A percentile compares a stretch with the other conserved stretches of the same genome.
Evolutionary conservation across 2,329 filamentous ascomycete species (phyloP).

Genomic region (Periconia sp.): DNA sequence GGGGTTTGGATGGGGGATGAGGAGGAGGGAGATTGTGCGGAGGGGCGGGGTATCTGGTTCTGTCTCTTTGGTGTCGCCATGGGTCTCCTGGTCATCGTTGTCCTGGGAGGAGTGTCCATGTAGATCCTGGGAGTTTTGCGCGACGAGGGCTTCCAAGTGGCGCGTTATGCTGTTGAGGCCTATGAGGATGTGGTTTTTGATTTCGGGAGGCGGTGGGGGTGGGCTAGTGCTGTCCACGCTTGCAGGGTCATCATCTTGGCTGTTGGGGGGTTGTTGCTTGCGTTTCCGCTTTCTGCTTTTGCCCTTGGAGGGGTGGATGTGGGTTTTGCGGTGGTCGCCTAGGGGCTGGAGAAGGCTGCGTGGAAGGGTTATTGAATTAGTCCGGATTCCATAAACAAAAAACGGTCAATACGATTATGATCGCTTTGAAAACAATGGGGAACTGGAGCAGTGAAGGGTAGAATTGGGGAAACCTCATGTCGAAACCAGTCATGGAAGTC

Average conservation of each 20-base stretch:
- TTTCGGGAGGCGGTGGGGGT: slow-evolving; percentile 48
- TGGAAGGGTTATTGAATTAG: slow-evolving; percentile 7
- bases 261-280: slow-evolving; percentile 20
- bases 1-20: slow-evolving; percentile 38
- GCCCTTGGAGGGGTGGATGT: slow-evolving; percentile 62
- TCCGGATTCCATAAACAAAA: no score
- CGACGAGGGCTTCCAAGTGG: slow-evolving; percentile 53
- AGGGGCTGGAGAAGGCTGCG: slow-evolving; percentile 64
- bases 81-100: neutral
- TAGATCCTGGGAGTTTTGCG: slow-evolving; percentile 16
- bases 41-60: neutral
- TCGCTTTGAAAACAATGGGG: neutral
- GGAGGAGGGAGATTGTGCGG: slow-evolving; percentile 23
- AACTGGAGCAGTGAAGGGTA: neutral
- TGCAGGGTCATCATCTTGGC: neutral
- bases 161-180: slow-evolving; percentile 67
- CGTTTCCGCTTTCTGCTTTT: slow-evolving; percentile 53
- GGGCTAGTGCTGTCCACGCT: neutral
- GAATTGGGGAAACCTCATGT: neutral
- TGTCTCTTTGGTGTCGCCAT: neutral
- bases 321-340: slow-evolving; percentile 60
- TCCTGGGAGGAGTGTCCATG: slow-evolving; percentile 1
- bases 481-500: no score
- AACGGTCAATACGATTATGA: neutral
- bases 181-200: slow-evolving; percentile 62